Evolutionary conservation across 2,329 filamentous ascomycete species (phyloP).

Genomic region (Colletotrichum sojae): DNA sequence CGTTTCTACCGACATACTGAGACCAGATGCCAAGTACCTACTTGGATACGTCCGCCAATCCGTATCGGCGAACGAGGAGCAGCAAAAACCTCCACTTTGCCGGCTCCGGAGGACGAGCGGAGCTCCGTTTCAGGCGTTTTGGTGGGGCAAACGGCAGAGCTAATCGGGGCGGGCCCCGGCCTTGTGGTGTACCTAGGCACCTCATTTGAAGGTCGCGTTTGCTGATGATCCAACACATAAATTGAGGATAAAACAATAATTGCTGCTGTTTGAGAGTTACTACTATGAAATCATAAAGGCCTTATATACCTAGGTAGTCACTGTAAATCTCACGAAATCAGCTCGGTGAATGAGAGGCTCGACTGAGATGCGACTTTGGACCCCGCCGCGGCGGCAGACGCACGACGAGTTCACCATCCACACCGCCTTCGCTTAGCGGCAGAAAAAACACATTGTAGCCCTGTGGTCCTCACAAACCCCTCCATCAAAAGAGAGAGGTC

Average conservation of each 20-base stretch:
- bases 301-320: too few relatives aligned
- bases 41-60: neutral
- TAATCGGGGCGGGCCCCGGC: conserved; percentile 19
- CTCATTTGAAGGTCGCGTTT: too few relatives aligned
- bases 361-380: neutral
- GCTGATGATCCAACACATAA: neutral
- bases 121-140: neutral
- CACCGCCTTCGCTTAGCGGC: conserved; percentile 56
- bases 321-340: too few relatives aligned
- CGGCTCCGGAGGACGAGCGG: conserved; percentile 25
- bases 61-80: neutral
- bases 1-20: neutral
- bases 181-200: neutral
- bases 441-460: conserved; percentile 35
- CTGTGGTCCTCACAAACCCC: conserved; percentile 34
- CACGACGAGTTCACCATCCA: neutral
- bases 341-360: neutral
- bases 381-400: conserved; percentile 1
- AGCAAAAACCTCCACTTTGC: neutral
- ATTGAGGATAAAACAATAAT: too few relatives aligned
- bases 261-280: too few relatives aligned
- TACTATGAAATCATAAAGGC: too few relatives aligned
- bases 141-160: conserved; percentile 5
- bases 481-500: conserved; percentile 29
- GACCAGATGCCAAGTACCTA: neutral